phyloP scores from a whole-genome alignment of 768 basidiomycete species.

The Suillus fuscotomentosus region DNA sequence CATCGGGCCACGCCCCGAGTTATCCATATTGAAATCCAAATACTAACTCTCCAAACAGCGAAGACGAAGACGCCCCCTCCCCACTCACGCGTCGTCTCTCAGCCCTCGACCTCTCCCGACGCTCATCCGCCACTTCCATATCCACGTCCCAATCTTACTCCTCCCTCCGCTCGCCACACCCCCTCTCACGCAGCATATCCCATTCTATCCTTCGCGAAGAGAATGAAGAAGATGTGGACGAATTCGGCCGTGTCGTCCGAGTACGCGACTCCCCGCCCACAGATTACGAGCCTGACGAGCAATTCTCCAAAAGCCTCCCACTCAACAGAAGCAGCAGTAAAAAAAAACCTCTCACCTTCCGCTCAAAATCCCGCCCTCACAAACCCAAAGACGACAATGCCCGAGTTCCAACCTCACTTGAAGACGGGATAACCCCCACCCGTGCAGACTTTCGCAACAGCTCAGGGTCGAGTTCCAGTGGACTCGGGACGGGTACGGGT shows the following conservation, averaged over 20 bases:
- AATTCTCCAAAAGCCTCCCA: not conserved
- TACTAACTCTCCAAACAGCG: slow-evolving; percentile 35
- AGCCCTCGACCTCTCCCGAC: slow-evolving; percentile 48
- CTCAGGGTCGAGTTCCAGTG: slow-evolving; percentile 20
- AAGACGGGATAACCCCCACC: slow-evolving; percentile 19
- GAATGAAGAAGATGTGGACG: slow-evolving; percentile 14
- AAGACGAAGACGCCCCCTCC: slow-evolving; percentile 74
- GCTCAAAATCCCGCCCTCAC: not conserved
- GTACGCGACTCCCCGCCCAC: not conserved
- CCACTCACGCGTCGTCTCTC: slow-evolving; percentile 64
- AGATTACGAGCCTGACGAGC: not conserved
- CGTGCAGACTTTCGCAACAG: slow-evolving; percentile 29
- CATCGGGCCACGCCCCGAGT: not conserved
- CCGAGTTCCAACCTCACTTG: no score
- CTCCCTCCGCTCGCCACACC: slow-evolving; percentile 8
- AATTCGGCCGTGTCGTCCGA: slow-evolving; percentile 20
- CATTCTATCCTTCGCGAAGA: slow-evolving; percentile 32
- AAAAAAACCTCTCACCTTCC: not conserved
- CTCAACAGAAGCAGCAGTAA: no score
- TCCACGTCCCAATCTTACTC: slow-evolving; percentile 13
- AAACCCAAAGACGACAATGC: not conserved
- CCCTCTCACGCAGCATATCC: slow-evolving; percentile 27
- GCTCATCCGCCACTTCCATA: slow-evolving; percentile 45
- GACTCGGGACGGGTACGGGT: not conserved
- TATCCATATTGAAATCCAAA: not conserved